Base-by-base conservation (phyloP, 768 basidiomycete species). In the Suillus luteus region DNA sequence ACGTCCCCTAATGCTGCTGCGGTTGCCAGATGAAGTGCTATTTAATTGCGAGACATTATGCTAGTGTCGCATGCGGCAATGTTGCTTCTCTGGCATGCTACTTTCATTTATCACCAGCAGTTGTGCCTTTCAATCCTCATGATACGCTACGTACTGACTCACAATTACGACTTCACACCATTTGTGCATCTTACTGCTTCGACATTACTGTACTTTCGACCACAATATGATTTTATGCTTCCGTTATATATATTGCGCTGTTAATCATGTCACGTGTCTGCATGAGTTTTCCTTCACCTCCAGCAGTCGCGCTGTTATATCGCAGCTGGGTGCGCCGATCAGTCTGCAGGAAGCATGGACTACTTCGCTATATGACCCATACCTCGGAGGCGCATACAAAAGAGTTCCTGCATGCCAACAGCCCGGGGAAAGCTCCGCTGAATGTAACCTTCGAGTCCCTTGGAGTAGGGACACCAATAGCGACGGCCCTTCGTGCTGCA, bases 401-500 rank as follows among this genome's bases (percentile, higher is more conserved):
- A n/a, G 41, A 57, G 38, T 15, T 15, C 9, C 17, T 17, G 9
- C 24, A 35, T 31, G 15, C 7, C 11, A 58, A 64, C 64, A 19
- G 64, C 43, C 15, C 61, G 63, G 43, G 57, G 51, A 22, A 41
- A 58, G 48, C 46, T 54, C 31, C 41, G n/a, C 33, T 1, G 1
- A 68, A 63, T 27, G 63, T 57, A 19, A 64, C 79, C 7, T 89
- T 89, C 63, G 80, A 83, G 70, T 77, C 78, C 19, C 76, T 86
- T 7, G 88, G 88, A 22, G 75, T 92, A 27, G 78, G 80, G 59
- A 75, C 79, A 19, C 69, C 77, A 33, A 79, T 90, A 38, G 79
- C 81, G 12, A 69, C 78, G 31, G 84, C 85, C 5, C 71, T 91
- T 54, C 78, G 76, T 41, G 71, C 70, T 15, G 88, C 89, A 17